Percentiles rank a stretch among this genome's conserved stretches.
phyloP scores from a whole-genome alignment of 192 early-diverging fungal species.

The Phlyctochytrium bullatum region DNA sequence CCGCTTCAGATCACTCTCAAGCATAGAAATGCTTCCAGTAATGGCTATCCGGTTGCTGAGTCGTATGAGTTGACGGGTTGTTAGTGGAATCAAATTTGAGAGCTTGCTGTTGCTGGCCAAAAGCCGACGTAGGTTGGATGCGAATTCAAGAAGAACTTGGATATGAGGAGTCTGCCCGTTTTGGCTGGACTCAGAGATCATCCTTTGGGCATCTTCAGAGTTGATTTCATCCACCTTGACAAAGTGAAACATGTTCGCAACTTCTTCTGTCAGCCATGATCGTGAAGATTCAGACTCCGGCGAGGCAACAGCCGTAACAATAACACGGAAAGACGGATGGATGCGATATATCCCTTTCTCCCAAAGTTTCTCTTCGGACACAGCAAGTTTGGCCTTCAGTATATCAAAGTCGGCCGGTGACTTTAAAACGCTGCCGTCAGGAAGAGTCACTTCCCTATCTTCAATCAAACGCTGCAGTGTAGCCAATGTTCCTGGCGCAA shows the following conservation, averaged over 20 bases:
- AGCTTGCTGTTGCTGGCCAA: too few species aligned
- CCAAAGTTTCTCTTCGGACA: constrained; percentile 47
- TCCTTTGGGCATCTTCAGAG: too few species aligned
- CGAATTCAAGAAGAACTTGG: too few species aligned
- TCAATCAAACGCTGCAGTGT: constrained; percentile 61
- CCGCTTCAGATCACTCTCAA: constrained; percentile 62
- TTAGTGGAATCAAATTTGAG: too few species aligned
- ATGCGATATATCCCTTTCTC: constrained; percentile 54
- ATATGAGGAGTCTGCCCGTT: too few species aligned
- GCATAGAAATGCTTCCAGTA: constrained; percentile 56
- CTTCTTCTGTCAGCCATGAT: constrained; percentile 70
- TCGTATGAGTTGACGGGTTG: constrained; percentile 73
- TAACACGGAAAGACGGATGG: constrained; percentile 74
- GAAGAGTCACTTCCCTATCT: constrained; percentile 68
- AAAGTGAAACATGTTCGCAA: constrained; percentile 70
- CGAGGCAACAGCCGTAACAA: constrained; percentile 59
- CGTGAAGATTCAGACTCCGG: constrained; percentile 40
- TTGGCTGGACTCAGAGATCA: too few species aligned
- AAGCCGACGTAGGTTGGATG: too few species aligned
- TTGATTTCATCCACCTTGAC: constrained; percentile 60
- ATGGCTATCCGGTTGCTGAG: constrained; percentile 56
- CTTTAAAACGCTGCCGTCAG: constrained; percentile 63
- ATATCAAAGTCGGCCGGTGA: constrained; percentile 52
- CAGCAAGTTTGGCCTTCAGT: constrained; percentile 45
- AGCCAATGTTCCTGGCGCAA: constrained; percentile 68